Conservation (phyloP, 257 asterid species). For the Forsythia suspensa region DNA sequence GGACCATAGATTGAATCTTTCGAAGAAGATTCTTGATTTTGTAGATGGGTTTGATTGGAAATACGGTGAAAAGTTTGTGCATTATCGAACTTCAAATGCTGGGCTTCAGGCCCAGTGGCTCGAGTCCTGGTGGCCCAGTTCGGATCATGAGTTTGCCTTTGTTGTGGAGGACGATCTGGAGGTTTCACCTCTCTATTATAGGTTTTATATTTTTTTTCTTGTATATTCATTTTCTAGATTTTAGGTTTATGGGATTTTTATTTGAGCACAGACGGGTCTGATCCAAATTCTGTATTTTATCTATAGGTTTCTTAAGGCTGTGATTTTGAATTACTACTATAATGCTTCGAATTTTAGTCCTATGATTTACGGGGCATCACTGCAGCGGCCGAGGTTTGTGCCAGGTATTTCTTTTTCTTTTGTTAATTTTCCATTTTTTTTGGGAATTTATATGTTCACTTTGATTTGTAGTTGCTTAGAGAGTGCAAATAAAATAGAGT, state of each 20-base stretch:
- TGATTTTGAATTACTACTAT: conserved; percentile 65
- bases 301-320: conserved; percentile 59
- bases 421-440: neutral
- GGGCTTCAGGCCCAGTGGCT: conserved; percentile 80
- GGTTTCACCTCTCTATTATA: conserved; percentile 80
- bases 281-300: conserved; percentile 4
- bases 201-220: conserved; percentile 30
- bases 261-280: neutral
- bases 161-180: conserved; percentile 97
- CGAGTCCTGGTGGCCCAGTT: conserved; percentile 72
- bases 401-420: conserved; percentile 51
- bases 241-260: neutral
- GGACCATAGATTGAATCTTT: conserved; percentile 49
- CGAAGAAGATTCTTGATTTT: conserved; percentile 63
- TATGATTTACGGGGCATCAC: conserved; percentile 68
- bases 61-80: conserved; percentile 65
- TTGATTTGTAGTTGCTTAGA: neutral
- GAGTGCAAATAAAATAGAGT: neutral
- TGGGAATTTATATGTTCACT: neutral
- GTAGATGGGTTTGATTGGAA: conserved; percentile 73
- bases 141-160: conserved; percentile 74
- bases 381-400: conserved; percentile 88
- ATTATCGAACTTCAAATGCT: conserved; percentile 54
- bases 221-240: neutral
- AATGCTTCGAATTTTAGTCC: conserved; percentile 63